Percentiles rank a stretch among this genome's conserved stretches.
Conservation (phyloP, 768 basidiomycete genomes). For the Pulveroboletus sp. region DNA sequence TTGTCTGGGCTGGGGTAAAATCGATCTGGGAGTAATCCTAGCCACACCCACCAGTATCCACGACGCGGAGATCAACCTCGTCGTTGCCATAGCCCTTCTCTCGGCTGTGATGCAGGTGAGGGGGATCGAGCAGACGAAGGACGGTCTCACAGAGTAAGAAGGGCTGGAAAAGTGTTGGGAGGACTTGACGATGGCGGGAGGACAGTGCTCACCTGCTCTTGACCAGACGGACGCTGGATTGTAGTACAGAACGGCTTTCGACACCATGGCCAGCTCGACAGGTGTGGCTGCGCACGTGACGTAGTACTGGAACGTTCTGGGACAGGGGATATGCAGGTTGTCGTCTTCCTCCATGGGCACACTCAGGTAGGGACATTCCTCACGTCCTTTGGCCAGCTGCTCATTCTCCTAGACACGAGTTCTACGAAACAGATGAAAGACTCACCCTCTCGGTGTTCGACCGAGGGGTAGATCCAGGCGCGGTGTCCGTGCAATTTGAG, state of each 20-base stretch:
- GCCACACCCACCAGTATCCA: constrained; percentile 53
- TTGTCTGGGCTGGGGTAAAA: constrained; percentile 44
- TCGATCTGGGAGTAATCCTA: not conserved
- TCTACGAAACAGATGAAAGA: constrained; percentile 81
- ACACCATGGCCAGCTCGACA: constrained; percentile 27
- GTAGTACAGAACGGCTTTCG: constrained; percentile 84
- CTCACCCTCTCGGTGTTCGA: constrained; percentile 77
- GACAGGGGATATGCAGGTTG: constrained; percentile 8
- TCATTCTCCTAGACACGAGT: constrained; percentile 61
- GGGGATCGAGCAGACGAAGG: not conserved
- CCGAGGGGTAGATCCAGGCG: constrained; percentile 64
- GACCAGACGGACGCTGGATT: constrained; percentile 61
- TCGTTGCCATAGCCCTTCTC: constrained; percentile 86
- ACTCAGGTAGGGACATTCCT: constrained; percentile 21
- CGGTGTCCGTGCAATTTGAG: constrained; percentile 62
- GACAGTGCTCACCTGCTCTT: constrained; percentile 48
- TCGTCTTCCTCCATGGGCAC: constrained; percentile 23
- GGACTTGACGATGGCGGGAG: not conserved
- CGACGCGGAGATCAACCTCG: constrained; percentile 67
- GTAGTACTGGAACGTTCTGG: constrained; percentile 26
- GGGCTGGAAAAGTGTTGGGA: constrained; percentile 33
- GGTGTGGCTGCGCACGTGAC: constrained; percentile 22
- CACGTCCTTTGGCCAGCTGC: not conserved
- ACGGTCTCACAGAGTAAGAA: constrained; percentile 52
- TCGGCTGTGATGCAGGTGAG: constrained; percentile 29